phyloP scores from a whole-genome alignment of 768 basidiomycete species.

The Ramaria sp. region DNA sequence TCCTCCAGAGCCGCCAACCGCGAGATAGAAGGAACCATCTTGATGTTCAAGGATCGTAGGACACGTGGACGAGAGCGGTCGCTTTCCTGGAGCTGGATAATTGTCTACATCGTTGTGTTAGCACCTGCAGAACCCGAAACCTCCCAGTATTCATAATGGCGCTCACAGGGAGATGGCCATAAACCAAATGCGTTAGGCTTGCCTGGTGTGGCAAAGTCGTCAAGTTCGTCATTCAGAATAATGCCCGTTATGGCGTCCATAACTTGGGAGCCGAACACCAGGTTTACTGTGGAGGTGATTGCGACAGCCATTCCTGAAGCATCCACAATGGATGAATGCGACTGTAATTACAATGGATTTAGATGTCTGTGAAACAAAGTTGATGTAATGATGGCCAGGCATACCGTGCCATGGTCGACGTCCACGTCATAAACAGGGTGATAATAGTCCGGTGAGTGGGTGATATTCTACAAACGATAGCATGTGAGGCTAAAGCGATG shows the following conservation, averaged over 20 bases:
- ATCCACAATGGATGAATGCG: conserved; percentile 79
- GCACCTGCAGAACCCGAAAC: background rate
- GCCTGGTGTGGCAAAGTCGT: conserved; percentile 86
- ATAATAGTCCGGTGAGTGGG: conserved; percentile 78
- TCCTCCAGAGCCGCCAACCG: conserved; percentile 82
- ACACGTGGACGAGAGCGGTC: conserved; percentile 77
- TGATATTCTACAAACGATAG: conserved; percentile 45
- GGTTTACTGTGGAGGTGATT: conserved; percentile 82
- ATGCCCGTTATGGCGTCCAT: conserved; percentile 82
- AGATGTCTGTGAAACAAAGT: background rate
- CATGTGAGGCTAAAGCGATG: conserved; percentile 7
- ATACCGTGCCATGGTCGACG: conserved; percentile 79
- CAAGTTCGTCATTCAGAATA: conserved; percentile 88
- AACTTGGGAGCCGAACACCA: conserved; percentile 81
- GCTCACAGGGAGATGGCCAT: conserved; percentile 68
- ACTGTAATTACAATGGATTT: conserved; percentile 31
- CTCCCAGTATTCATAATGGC: no score
- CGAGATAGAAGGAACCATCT: conserved; percentile 62
- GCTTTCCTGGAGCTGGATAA: conserved; percentile 80
- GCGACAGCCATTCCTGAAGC: conserved; percentile 77
- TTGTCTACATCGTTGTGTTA: conserved; percentile 43
- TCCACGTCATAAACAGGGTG: conserved; percentile 68
- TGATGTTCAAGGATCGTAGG: conserved; percentile 72
- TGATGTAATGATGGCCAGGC: conserved; percentile 16
- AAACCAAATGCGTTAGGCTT: conserved; percentile 76